Conservation (phyloP, 148 eudicot genomes). For the Mesembryanthemum crystallinum region DNA sequence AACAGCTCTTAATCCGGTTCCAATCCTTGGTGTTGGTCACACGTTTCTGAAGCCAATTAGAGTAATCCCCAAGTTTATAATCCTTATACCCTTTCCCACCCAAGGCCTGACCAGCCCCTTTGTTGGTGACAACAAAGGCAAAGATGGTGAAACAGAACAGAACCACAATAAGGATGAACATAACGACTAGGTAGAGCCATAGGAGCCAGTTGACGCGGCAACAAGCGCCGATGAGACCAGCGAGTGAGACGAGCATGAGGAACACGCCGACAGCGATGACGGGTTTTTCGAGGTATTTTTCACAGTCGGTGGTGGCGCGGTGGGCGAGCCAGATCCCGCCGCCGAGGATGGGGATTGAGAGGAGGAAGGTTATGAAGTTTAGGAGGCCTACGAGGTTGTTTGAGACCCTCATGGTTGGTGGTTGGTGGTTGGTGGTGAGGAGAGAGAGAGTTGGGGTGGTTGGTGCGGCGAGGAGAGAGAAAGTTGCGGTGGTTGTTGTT, state of each 20-base stretch:
- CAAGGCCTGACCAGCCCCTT: constrained; percentile 62
- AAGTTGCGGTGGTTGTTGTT: no score
- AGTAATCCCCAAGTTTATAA: constrained; percentile 79
- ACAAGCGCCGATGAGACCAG: constrained; percentile 76
- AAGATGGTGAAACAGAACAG: constrained; percentile 76
- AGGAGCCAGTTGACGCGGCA: constrained; percentile 75
- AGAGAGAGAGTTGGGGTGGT: neutral
- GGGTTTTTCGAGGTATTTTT: constrained; percentile 57
- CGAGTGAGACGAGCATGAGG: constrained; percentile 63
- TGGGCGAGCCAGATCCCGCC: constrained; percentile 75
- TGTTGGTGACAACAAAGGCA: constrained; percentile 81
- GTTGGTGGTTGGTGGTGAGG: neutral
- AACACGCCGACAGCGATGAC: constrained; percentile 61
- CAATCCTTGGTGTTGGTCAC: constrained; percentile 61
- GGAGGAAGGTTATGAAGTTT: constrained; percentile 61
- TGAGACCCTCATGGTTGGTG: constrained; percentile 32
- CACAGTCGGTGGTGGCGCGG: constrained; percentile 67
- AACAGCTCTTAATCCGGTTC: constrained; percentile 67
- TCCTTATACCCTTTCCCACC: constrained; percentile 73
- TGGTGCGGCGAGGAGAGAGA: neutral
- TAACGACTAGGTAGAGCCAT: constrained; percentile 73
- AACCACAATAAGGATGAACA: constrained; percentile 63
- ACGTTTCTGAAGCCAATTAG: constrained; percentile 83
- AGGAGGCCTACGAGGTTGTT: constrained; percentile 62
- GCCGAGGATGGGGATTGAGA: constrained; percentile 70